Percentiles rank a stretch among this genome's conserved stretches.
phyloP scores from a whole-genome alignment of 208 protist genomes.

The Trypanosoma scelopori region DNA sequence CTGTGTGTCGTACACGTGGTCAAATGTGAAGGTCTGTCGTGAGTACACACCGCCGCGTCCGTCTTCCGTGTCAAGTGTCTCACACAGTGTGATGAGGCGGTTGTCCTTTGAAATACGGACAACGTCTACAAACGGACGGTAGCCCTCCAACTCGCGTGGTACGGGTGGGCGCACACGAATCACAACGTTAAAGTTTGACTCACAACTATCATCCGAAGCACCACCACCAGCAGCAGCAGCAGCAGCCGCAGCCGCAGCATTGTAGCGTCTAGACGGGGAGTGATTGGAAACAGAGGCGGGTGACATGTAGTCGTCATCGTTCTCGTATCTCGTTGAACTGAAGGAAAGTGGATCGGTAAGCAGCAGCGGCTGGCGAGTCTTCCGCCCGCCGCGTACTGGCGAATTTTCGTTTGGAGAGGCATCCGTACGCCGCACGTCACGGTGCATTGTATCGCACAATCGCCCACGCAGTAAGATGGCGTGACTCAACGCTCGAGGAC shows the following conservation, averaged over 20 bases:
- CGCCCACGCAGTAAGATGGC: no score
- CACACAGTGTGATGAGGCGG: constrained; percentile 67
- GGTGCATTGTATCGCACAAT: no score
- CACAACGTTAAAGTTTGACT: constrained; percentile 80
- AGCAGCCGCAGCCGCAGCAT: background rate
- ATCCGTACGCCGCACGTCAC: constrained; percentile 1
- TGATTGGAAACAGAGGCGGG: constrained; percentile 2
- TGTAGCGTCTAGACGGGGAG: background rate
- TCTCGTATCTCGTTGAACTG: background rate
- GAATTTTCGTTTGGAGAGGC: background rate
- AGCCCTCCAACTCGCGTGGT: constrained; percentile 72
- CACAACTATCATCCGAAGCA: constrained; percentile 10
- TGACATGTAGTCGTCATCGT: constrained; percentile 12
- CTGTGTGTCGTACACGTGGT: constrained; percentile 48
- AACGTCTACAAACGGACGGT: constrained; percentile 60
- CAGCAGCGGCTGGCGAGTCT: background rate
- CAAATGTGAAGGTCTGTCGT: constrained; percentile 78
- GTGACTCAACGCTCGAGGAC: no score
- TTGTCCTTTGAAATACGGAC: constrained; percentile 55
- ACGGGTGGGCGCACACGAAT: constrained; percentile 88
- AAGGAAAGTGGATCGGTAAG: background rate
- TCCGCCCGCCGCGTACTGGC: background rate
- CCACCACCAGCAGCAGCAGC: background rate
- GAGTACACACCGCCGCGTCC: constrained; percentile 59
- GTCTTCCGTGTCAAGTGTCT: constrained; percentile 59